phyloP scores from a whole-genome alignment of 306 rosid genomes.

The Cyclanthera cordifolia region DNA sequence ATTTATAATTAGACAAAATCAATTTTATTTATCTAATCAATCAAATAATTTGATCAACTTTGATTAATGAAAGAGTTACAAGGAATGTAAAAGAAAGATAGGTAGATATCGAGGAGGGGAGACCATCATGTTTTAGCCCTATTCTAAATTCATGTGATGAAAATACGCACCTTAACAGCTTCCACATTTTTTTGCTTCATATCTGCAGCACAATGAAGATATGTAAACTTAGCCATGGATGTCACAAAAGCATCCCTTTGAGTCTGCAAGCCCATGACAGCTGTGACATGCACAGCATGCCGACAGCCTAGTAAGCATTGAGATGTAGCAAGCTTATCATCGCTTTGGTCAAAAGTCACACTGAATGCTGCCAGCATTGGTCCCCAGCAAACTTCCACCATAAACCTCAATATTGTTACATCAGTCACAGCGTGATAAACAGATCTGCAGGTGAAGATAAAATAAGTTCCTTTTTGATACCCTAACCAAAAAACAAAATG shows the following conservation, averaged over 20 bases:
- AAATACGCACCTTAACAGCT: conserved; percentile 74
- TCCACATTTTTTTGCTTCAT: conserved; percentile 98
- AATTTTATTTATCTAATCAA: too few relatives aligned
- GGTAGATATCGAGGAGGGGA: too few relatives aligned
- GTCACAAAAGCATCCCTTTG: conserved; percentile 98
- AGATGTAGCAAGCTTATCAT: conserved; percentile 80
- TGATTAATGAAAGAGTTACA: too few relatives aligned
- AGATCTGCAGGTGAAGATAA: conserved; percentile 49
- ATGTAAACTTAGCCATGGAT: conserved; percentile 93
- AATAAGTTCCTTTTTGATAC: conserved; percentile 8
- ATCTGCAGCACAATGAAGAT: conserved; percentile 94
- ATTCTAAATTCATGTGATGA: conserved; percentile 1
- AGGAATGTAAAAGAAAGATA: too few relatives aligned
- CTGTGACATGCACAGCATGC: conserved; percentile 88
- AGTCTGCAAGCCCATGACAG: conserved; percentile 95
- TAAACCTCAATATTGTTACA: conserved; percentile 89
- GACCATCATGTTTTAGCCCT: neutral
- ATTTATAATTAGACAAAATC: neutral
- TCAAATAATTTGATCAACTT: too few relatives aligned
- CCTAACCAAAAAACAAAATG: neutral
- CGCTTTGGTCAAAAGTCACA: conserved; percentile 98
- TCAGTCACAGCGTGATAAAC: conserved; percentile 81
- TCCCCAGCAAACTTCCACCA: conserved; percentile 99
- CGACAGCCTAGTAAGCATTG: conserved; percentile 85
- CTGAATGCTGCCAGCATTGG: conserved; percentile 98